Evolutionary conservation across 176 grass and related monocot genomes (phyloP), one percentile per base, ranked within the genome.

Genomic region (Avena eriantha): DNA sequence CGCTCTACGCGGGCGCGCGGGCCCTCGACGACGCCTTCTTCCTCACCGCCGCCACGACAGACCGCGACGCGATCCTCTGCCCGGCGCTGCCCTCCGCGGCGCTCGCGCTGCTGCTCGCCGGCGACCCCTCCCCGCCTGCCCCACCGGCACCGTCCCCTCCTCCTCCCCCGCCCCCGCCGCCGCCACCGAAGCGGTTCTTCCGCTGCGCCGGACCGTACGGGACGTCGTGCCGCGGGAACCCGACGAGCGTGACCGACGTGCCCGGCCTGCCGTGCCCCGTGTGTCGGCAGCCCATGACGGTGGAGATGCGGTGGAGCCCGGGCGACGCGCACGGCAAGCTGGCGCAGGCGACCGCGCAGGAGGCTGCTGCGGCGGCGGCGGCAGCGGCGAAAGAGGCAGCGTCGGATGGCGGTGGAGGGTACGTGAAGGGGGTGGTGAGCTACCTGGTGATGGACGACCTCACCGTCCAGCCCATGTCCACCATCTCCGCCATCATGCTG

Each of bases 371-470:
- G 1, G 39, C 39, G 3, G 61, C 35, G 8, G 92, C 45, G 35
- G 45, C 83, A 66, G 49, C 29, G 5, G 59, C 33, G 18, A 85
- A 45, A 65, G 43, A 24, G 73, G 46, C 33, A 4, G 53, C 21
- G 14, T 56, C 21, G 65, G 50, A 45, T 9, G 67, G 51, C 3
- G 54, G 24, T 16, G 76, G 43, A 24, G 94, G 95, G 73, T 92
- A 85, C 70, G 92, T 97, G 61, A 91, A 74, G 81, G 88, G 78
- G 5, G 15, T 86, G 67, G 60, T 94, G 59, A 93, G 58, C 33
- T 97, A 94, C 79, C 78, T 86, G 14, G 77, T 97, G 59, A 97
- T 94, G 94, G 92, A 97, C 76, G 83, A 94, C 78, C 84, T 92
- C 22, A 80, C 86, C 4, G 43, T 92, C 9, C n/a, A 12, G 70